phyloP scores from a whole-genome alignment of 2,329 filamentous ascomycete species.

The Fusarium avenaceum region DNA sequence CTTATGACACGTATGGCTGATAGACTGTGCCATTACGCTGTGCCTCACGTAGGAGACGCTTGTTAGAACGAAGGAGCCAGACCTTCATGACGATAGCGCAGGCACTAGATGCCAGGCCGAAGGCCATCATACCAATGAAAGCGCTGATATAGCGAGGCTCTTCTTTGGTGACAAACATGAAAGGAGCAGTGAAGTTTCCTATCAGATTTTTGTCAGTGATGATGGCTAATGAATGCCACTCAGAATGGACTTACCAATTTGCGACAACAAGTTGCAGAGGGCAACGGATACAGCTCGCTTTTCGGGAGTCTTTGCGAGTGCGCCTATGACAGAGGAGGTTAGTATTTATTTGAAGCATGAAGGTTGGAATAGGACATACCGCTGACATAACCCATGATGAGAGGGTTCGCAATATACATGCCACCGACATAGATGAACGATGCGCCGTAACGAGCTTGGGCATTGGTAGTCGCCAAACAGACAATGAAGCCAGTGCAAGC shows the following conservation, averaged over 20 bases:
- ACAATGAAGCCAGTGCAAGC: constrained; percentile 20
- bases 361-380: not conserved
- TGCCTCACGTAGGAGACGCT: constrained; percentile 17
- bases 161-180: constrained; percentile 22
- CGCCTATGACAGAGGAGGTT: not conserved
- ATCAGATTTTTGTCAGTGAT: fast-evolving
- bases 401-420: constrained; percentile 29
- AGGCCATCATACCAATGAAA: constrained; percentile 28
- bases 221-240: fast-evolving
- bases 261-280: constrained; percentile 12
- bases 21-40: constrained; percentile 23
- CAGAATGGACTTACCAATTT: not conserved
- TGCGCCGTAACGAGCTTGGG: constrained; percentile 13
- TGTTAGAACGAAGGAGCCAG: constrained; percentile 20
- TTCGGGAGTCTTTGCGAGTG: constrained; percentile 12
- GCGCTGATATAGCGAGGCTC: constrained; percentile 26
- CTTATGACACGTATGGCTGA: constrained; percentile 12
- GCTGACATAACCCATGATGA: constrained; percentile 27
- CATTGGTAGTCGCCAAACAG: constrained; percentile 1
- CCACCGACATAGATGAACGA: constrained; percentile 12
- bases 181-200: constrained; percentile 23
- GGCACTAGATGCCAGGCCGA: constrained; percentile 6
- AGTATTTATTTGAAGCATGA: fast-evolving
- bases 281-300: constrained; percentile 25
- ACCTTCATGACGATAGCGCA: constrained; percentile 20